These are phyloP conservation scores for Mycena vulgaris DNA, from an alignment of 768 basidiomycete species.

Conservation along the genomic window DNA sequence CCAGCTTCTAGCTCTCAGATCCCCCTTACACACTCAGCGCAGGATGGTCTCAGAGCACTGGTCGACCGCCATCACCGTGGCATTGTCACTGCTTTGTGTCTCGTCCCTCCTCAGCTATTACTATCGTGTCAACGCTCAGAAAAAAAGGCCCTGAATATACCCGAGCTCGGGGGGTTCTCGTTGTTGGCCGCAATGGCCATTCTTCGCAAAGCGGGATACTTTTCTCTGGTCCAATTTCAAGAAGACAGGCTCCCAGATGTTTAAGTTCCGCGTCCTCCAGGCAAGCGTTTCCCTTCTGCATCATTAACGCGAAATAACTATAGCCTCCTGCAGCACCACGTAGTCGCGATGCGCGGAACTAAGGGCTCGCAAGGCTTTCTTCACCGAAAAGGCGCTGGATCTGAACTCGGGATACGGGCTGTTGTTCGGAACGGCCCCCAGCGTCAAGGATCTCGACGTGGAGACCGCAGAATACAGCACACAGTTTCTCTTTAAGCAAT, in stretches of 20 bases:
- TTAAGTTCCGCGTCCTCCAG: slow-evolving; percentile 3
- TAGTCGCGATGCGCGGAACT: neutral
- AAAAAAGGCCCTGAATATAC: neutral
- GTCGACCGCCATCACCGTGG: neutral
- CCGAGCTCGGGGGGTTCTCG: neutral
- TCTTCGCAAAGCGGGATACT: slow-evolving; percentile 6
- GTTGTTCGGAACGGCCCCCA: neutral
- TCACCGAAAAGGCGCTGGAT: neutral
- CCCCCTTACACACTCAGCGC: neutral
- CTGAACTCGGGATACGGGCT: neutral
- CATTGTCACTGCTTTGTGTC: slow-evolving; percentile 1
- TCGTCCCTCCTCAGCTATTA: slow-evolving; percentile 3
- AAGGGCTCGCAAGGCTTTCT: slow-evolving; percentile 3
- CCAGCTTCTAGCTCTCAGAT: neutral
- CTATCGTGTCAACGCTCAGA: neutral
- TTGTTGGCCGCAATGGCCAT: neutral
- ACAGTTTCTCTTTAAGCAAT: neutral
- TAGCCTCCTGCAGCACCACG: neutral
- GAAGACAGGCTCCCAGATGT: neutral
- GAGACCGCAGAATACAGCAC: neutral
- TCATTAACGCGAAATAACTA: neutral
- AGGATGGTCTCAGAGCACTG: slow-evolving; percentile 4
- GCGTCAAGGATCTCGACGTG: neutral
- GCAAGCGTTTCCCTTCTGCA: neutral
- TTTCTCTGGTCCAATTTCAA: slow-evolving; percentile 8